Base-by-base conservation (phyloP, 2,329 filamentous ascomycete species). In the Apiospora hydei region DNA sequence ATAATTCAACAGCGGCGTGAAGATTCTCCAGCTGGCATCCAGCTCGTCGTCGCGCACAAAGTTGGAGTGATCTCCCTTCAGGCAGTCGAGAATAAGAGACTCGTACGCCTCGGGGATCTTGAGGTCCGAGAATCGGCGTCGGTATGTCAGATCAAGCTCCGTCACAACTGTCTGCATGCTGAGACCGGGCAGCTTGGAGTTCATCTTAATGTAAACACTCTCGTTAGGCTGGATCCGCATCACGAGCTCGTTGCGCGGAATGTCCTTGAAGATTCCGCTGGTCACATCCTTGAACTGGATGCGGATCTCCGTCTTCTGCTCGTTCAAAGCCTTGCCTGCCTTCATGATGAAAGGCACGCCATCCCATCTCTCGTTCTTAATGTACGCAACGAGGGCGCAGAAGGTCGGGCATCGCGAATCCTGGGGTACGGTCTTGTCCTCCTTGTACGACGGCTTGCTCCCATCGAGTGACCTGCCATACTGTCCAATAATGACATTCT, bases 131-230 rank as follows among this genome's bases (percentile, higher is more conserved):
- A 99, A 99, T 77, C 97, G 93, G 84, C 96, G 92, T 82, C 97
- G 92, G 88, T 99, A 99, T 75, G 97, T 99, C 77, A 99, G 90
- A 81, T 99, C 96, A 73, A 99, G 93, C 87, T 99, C 96, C 73
- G 96, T 99, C 78, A 98, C 94, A 51, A 98, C 96, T 16, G 96
- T 99, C 88, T 99, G 96, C 95, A 98, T 99, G 88, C 95, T 98
- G 79, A 99, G 88, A 79, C 96, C 96, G 26, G 96, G 97, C 73
- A 99, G 89, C 89, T 99, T 99, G 43, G 96, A 98, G 92, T 99
- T 99, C 96, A 99, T 99, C 91, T 99, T 99, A 85, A 98, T 97
- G 87, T 99, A 99, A 77, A 99, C 95, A 82, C 94, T 97, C 89
- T 99, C 96, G 87, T 99, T 99, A 79, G 96, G 96, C 88, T 99